A percentile compares a stretch with the other conserved stretches of the same genome.
Conservation (phyloP, 306 rosid genomes). For the Potentilla sterilis region DNA sequence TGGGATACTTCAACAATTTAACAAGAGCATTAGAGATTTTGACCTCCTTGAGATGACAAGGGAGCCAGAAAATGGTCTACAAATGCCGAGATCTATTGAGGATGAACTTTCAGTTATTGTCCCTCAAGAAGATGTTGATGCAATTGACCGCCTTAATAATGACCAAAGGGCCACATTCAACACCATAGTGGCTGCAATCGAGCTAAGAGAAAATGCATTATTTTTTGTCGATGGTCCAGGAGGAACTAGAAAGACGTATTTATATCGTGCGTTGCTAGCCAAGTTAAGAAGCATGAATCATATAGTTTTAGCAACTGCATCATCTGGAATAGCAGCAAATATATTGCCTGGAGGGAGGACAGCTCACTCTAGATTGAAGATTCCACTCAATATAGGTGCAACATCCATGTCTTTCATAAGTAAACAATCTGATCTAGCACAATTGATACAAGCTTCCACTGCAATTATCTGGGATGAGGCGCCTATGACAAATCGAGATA, state of each 20-base stretch:
- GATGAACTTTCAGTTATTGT: neutral
- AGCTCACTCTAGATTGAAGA: conserved; percentile 7
- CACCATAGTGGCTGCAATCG: neutral
- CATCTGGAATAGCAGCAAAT: neutral
- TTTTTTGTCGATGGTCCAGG: neutral
- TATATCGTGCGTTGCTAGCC: neutral
- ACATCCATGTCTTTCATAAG: neutral
- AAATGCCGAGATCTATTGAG: neutral
- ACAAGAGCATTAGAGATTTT: neutral
- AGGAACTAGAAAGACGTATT: neutral
- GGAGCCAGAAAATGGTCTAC: neutral
- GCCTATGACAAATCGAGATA: neutral
- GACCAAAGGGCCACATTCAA: neutral
- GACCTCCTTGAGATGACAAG: neutral
- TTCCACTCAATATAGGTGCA: no score
- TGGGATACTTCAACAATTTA: neutral
- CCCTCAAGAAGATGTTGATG: neutral
- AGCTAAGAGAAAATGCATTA: neutral
- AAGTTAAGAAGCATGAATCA: neutral
- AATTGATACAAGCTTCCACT: neutral
- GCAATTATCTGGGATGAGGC: neutral
- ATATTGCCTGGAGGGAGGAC: neutral
- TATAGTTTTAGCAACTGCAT: neutral
- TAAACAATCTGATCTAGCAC: neutral
- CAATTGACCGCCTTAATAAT: neutral